These are phyloP conservation scores for Butyriboletus appendiculatus DNA, from an alignment of 1,284 basidiomycete species.

Conservation along the genomic window DNA sequence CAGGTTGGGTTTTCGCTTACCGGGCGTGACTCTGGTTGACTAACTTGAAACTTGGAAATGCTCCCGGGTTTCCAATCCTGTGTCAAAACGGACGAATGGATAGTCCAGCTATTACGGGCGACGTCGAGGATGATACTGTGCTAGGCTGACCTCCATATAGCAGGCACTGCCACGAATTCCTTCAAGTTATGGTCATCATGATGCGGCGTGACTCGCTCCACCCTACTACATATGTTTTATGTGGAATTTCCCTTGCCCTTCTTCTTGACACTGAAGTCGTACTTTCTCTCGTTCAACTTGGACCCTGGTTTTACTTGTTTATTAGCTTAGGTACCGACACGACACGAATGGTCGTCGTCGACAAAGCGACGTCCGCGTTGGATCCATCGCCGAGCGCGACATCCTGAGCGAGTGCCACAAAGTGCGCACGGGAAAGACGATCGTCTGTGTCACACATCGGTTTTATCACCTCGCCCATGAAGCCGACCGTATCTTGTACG, in stretches of 20 bases:
- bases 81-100: background rate
- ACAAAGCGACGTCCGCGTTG: constrained; percentile 54
- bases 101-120: background rate
- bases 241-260: no score
- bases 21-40: background rate
- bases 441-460: constrained; percentile 67
- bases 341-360: constrained; percentile 47
- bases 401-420: constrained; percentile 51
- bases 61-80: background rate
- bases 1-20: background rate
- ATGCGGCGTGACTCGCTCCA: no score
- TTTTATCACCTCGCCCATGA: constrained; percentile 63
- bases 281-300: no score
- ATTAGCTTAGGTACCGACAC: no score
- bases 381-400: constrained; percentile 49
- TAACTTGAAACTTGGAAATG: background rate
- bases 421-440: constrained; percentile 55
- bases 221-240: no score
- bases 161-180: no score
- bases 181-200: no score
- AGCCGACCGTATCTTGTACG: constrained; percentile 62
- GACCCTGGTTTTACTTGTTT: no score
- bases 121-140: background rate
- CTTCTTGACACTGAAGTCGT: no score
- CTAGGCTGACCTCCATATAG: no score